A percentile compares a stretch with the other conserved stretches of the same genome.
Conservation (phyloP, 495 filamentous ascomycete genomes). For the Glonium stellatum region DNA sequence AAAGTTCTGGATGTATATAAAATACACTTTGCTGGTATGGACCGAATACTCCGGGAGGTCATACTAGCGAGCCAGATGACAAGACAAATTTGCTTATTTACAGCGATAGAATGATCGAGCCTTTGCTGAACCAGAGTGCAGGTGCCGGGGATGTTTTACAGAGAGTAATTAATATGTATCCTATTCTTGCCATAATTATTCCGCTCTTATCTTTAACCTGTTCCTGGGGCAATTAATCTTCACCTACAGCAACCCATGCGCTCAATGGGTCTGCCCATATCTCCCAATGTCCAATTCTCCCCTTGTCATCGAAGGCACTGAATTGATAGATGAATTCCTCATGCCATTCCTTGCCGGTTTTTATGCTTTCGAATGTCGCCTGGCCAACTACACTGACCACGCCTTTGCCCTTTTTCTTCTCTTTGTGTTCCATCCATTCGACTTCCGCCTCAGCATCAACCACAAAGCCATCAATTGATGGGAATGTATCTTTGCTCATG, state of each 20-base stretch:
- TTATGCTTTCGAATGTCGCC: conserved; percentile 32
- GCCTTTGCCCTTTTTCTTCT: conserved; percentile 7
- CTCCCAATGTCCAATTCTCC: conserved; percentile 39
- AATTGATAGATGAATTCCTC: conserved; percentile 39
- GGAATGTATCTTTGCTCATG: conserved; percentile 29
- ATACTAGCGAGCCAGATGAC: too few relatives aligned
- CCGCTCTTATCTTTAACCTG: too few relatives aligned
- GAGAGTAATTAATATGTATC: too few relatives aligned
- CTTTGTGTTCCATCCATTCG: not conserved
- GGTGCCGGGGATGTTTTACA: not conserved
- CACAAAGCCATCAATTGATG: conserved; percentile 29
- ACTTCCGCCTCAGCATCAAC: conserved; percentile 28
- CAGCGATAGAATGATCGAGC: too few relatives aligned
- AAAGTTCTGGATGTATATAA: too few relatives aligned
- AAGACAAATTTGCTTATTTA: too few relatives aligned
- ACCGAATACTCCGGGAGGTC: too few relatives aligned
- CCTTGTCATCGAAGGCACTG: conserved; percentile 39
- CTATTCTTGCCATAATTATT: too few relatives aligned
- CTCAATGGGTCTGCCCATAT: conserved; percentile 42
- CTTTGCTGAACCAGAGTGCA: not conserved
- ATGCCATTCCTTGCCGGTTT: conserved; percentile 37
- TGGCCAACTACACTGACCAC: conserved; percentile 33
- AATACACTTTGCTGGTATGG: too few relatives aligned
- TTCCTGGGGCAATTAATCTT: not conserved
- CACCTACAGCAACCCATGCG: conserved; percentile 37